A percentile compares a stretch with the other conserved stretches of the same genome.
Evolutionary conservation across 2,329 filamentous ascomycete species (phyloP).

Genomic region (Neurospora crassa): DNA sequence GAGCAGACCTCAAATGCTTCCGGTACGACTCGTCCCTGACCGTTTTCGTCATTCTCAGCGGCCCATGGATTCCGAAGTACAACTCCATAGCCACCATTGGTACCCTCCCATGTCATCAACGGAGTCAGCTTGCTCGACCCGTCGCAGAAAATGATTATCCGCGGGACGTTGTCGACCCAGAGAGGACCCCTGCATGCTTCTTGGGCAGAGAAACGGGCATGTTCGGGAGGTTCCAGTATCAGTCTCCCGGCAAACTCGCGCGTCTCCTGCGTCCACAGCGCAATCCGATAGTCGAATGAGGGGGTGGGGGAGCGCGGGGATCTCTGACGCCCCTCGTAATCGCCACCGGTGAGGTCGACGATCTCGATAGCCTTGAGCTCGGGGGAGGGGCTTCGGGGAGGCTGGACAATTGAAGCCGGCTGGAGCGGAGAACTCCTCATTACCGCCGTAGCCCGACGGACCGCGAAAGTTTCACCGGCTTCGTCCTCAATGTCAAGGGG

Average conservation of each 20-base stretch:
- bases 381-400: not conserved
- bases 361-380: not conserved
- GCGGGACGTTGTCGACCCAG: not conserved
- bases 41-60: not conserved
- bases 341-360: not conserved
- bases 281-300: not conserved
- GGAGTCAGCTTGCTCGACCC: not conserved
- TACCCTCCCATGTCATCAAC: not conserved
- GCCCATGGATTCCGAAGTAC: not conserved
- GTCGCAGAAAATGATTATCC: not conserved
- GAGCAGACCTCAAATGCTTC: not conserved
- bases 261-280: not conserved
- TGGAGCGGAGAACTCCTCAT: too few species aligned
- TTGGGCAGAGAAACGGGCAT: too few species aligned
- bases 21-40: not conserved
- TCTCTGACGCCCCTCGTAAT: not conserved
- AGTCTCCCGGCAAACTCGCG: not conserved
- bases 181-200: not conserved
- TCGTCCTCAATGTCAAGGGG: too few species aligned
- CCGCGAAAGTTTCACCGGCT: too few species aligned
- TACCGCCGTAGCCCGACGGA: too few species aligned
- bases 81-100: not conserved
- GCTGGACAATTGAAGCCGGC: not conserved
- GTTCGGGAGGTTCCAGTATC: not conserved
- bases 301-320: not conserved